Conservation (phyloP, 352 stramenopile species). For the Globisporangium radiosum region DNA sequence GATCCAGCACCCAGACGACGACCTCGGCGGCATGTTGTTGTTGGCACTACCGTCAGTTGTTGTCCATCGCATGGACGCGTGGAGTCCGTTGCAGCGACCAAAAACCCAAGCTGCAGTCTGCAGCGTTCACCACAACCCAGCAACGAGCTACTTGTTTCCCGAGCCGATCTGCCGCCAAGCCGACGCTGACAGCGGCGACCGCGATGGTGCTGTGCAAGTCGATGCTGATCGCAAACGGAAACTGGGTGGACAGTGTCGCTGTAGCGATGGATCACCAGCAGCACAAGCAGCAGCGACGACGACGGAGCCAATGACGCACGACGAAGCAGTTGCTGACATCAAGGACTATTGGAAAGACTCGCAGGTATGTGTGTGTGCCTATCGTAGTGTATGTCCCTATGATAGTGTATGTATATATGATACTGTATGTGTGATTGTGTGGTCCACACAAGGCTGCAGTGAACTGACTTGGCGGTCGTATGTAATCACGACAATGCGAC, state of each 20-base stretch:
- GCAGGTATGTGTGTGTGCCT: constrained; percentile 28
- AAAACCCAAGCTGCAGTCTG: constrained; percentile 32
- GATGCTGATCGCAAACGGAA: too few species aligned
- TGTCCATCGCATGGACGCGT: constrained; percentile 90
- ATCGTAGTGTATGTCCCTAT: neutral
- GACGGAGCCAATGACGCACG: constrained; percentile 20
- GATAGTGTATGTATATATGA: neutral
- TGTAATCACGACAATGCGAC: neutral
- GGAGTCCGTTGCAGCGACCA: constrained; percentile 85
- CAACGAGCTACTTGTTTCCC: constrained; percentile 59
- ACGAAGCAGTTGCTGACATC: constrained; percentile 41
- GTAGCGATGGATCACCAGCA: neutral
- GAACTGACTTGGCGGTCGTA: too few species aligned
- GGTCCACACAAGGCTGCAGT: too few species aligned
- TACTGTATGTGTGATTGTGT: neutral
- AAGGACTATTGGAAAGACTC: constrained; percentile 71
- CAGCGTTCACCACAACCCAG: constrained; percentile 56
- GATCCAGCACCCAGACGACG: constrained; percentile 91
- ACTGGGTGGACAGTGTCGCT: too few species aligned
- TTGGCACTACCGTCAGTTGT: constrained; percentile 88
- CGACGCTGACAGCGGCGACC: constrained; percentile 57
- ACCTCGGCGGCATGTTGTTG: constrained; percentile 86
- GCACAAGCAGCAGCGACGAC: constrained; percentile 8
- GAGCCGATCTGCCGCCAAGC: constrained; percentile 51
- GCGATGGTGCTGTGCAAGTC: constrained; percentile 25